Conservation (phyloP, 2,329 filamentous ascomycete genomes). For the Fusarium torulosum region DNA sequence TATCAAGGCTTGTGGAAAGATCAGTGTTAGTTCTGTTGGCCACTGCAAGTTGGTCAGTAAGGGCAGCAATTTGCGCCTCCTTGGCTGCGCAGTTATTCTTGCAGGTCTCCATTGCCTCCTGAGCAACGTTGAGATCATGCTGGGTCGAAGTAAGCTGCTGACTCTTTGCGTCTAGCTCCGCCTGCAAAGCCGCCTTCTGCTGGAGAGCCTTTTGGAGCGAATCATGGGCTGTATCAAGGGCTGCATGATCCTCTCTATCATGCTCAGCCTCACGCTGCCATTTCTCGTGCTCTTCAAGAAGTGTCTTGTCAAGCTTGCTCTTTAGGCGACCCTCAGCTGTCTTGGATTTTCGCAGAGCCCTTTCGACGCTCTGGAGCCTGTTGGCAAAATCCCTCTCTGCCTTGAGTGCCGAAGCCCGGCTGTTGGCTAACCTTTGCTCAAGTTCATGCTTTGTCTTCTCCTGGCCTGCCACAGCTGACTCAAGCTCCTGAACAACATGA, state of each 20-base stretch:
- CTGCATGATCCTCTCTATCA: background rate
- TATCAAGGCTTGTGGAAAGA: background rate
- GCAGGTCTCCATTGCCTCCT: background rate
- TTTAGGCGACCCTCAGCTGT: conserved; percentile 3
- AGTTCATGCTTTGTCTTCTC: background rate
- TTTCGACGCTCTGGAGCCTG: background rate
- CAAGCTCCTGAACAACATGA: background rate
- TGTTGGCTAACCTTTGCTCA: background rate
- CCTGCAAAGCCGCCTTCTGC: background rate
- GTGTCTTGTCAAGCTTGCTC: conserved; percentile 8
- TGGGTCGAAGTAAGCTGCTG: background rate
- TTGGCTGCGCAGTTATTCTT: conserved; percentile 2
- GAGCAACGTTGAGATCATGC: background rate
- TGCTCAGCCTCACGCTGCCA: conserved; percentile 3
- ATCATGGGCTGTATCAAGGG: background rate
- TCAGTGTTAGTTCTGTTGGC: conserved; percentile 1
- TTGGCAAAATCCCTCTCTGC: background rate
- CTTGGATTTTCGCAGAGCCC: background rate
- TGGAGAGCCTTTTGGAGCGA: background rate
- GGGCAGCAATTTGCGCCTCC: background rate
- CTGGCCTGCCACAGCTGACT: background rate
- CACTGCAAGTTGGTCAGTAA: background rate
- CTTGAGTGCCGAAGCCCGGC: background rate
- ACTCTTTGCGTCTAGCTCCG: background rate
- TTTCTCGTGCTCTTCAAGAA: conserved; percentile 8